A percentile compares a stretch with the other conserved stretches of the same genome.
phyloP scores from a whole-genome alignment of 2,329 filamentous ascomycete species.

The Albifimbria verrucaria region DNA sequence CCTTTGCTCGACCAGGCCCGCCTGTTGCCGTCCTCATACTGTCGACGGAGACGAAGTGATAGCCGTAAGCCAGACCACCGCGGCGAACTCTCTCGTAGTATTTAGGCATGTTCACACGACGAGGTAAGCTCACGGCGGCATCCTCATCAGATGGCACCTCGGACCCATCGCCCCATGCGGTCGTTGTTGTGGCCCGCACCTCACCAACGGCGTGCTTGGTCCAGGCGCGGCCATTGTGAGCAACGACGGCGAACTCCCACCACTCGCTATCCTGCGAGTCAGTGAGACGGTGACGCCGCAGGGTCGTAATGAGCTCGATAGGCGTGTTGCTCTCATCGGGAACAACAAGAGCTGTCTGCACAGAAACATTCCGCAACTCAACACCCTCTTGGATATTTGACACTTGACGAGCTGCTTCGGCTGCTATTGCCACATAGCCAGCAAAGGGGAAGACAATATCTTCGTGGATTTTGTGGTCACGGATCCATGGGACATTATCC shows the following conservation, averaged over 20 bases:
- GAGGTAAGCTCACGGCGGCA: background rate
- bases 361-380: slow-evolving; percentile 17
- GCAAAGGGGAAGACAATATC: slow-evolving; percentile 37
- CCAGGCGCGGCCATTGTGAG: background rate
- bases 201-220: background rate
- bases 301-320: background rate
- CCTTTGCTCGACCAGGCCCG: slow-evolving; percentile 13
- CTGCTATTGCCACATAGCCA: slow-evolving; percentile 35
- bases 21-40: background rate
- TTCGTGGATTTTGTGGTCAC: slow-evolving; percentile 37
- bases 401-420: slow-evolving; percentile 33
- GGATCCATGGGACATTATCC: slow-evolving; percentile 37
- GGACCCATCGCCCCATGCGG: too few species aligned
- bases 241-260: background rate
- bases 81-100: slow-evolving; percentile 23
- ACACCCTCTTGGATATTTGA: slow-evolving; percentile 10
- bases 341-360: background rate
- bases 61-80: slow-evolving; percentile 29
- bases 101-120: slow-evolving; percentile 11
- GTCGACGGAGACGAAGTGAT: slow-evolving; percentile 16
- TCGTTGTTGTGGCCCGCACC: background rate
- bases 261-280: background rate
- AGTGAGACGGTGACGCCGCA: background rate
- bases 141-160: too few species aligned
- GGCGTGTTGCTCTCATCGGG: slow-evolving; percentile 2